Conservation (phyloP, 805 yeast genomes). For the Hyphopichia homilentoma region DNA sequence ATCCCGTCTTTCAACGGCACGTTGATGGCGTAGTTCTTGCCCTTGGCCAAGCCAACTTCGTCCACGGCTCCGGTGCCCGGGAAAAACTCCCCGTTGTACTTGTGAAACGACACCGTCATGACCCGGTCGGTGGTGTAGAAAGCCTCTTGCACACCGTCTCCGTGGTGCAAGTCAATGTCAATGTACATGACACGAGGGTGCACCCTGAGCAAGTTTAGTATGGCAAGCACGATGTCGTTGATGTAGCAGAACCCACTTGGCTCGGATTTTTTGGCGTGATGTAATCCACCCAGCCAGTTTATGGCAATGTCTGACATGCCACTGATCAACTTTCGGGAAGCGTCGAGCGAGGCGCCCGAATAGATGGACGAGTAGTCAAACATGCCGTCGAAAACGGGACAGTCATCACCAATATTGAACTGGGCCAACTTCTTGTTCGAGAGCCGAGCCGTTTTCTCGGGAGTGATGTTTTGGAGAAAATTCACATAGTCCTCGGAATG, state of each 20-base stretch:
- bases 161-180: conserved; percentile 94
- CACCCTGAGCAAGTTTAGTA: conserved; percentile 76
- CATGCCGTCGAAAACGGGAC: conserved; percentile 93
- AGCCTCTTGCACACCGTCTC: conserved; percentile 98
- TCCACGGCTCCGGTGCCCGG: conserved; percentile 96
- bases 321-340: conserved; percentile 77
- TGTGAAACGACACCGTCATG: conserved; percentile 95
- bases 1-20: conserved; percentile 95
- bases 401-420: conserved; percentile 91
- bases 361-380: conserved; percentile 85
- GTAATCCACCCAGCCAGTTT: conserved; percentile 95
- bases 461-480: conserved; percentile 72
- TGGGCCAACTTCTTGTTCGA: conserved; percentile 53
- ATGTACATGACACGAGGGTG: conserved; percentile 92
- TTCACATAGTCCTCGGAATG: conserved; percentile 86
- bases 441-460: conserved; percentile 62
- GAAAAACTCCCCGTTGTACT: conserved; percentile 89
- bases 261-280: conserved; percentile 92
- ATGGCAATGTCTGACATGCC: conserved; percentile 93
- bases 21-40: conserved; percentile 82
- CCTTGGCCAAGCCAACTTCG: conserved; percentile 85
- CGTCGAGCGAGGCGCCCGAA: conserved; percentile 93
- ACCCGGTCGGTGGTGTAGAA: conserved; percentile 92
- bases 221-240: conserved; percentile 89
- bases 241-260: conserved; percentile 95